These are phyloP conservation scores for Pisolithus marmoratus DNA, from an alignment of 768 basidiomycete species.

Conservation along the genomic window DNA sequence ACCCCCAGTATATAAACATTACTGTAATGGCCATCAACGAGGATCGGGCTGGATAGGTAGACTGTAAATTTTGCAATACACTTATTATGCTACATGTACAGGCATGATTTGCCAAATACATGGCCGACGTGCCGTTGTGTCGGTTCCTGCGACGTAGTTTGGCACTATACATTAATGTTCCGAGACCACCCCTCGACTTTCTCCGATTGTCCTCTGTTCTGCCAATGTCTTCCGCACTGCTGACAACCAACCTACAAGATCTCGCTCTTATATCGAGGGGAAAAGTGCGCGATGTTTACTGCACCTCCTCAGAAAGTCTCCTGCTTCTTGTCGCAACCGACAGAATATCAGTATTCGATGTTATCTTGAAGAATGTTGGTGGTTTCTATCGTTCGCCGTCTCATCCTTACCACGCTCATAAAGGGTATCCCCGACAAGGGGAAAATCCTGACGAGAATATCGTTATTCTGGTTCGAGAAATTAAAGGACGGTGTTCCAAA, in stretches of 20 bases:
- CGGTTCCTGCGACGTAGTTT: too few species aligned
- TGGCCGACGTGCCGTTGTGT: too few species aligned
- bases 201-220: too few species aligned
- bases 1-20: conserved; percentile 44
- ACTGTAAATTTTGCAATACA: too few species aligned
- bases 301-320: conserved; percentile 59
- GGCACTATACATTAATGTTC: too few species aligned
- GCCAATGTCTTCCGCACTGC: conserved; percentile 34
- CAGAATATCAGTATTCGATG: conserved; percentile 95
- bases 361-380: conserved; percentile 87
- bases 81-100: too few species aligned
- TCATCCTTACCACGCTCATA: neutral
- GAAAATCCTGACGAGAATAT: conserved; percentile 80
- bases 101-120: too few species aligned
- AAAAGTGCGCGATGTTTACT: conserved; percentile 95
- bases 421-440: conserved; percentile 97
- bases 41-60: too few species aligned
- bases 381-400: conserved; percentile 1
- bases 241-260: conserved; percentile 50
- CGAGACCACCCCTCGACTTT: too few species aligned
- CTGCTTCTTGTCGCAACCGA: conserved; percentile 94
- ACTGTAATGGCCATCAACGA: neutral
- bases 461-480: conserved; percentile 92
- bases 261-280: conserved; percentile 78
- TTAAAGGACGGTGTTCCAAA: conserved; percentile 77